Percentiles rank a stretch among this genome's conserved stretches.
Conservation (phyloP, 768 basidiomycete genomes). For the Asterophora parasitica region DNA sequence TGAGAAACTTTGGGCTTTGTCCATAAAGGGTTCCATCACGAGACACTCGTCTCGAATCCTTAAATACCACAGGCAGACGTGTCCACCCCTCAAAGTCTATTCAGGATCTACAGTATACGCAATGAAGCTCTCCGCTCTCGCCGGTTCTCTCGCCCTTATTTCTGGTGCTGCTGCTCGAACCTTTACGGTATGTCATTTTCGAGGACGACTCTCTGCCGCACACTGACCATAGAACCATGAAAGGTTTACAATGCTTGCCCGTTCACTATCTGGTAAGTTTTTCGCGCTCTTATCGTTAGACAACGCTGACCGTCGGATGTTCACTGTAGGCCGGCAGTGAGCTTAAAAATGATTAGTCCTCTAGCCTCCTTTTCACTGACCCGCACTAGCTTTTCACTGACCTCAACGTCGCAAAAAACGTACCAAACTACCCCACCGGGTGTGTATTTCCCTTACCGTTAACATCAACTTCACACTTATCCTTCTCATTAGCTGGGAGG, state of each 20-base stretch:
- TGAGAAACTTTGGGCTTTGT: no score
- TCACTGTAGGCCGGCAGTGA: conserved; percentile 31
- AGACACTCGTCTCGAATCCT: no score
- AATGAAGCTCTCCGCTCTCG: conserved; percentile 21
- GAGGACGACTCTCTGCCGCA: not conserved
- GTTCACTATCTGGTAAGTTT: conserved; percentile 59
- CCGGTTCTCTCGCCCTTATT: conserved; percentile 22
- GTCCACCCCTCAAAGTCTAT: no score
- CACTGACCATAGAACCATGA: not conserved
- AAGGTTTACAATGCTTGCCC: conserved; percentile 54
- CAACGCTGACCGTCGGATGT: not conserved
- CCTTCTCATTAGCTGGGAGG: conserved; percentile 6
- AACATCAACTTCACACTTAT: not conserved
- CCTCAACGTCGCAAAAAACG: conserved; percentile 2
- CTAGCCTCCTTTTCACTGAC: not conserved
- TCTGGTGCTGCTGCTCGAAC: conserved; percentile 42
- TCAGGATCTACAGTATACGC: no score
- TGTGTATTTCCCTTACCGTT: not conserved
- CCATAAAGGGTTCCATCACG: no score
- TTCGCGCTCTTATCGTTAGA: not conserved
- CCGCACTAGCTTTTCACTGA: conserved; percentile 3
- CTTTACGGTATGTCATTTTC: conserved; percentile 36
- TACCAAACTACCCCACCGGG: conserved; percentile 8
- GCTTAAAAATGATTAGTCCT: not conserved
- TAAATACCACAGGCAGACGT: no score